Evolutionary conservation across 106 monocot genomes (phyloP).

Genomic region (Iris macrosiphon): DNA sequence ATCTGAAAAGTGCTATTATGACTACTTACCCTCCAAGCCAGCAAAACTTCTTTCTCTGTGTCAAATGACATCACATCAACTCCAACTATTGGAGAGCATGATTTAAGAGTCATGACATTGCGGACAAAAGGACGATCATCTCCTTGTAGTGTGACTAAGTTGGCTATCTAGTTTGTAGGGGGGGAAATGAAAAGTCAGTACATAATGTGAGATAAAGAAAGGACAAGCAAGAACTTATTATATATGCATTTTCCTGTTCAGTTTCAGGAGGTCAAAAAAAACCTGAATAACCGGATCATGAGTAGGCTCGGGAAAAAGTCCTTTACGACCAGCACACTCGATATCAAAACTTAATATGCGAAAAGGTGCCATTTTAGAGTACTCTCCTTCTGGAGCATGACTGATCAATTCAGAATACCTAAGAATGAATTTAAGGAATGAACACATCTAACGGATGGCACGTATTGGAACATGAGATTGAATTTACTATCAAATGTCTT

Average conservation of each 20-base stretch:
- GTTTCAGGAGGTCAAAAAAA: slow-evolving; percentile 8
- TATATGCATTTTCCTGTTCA: slow-evolving; percentile 1
- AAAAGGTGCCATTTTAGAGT: slow-evolving; percentile 98
- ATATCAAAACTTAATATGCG: slow-evolving; percentile 99
- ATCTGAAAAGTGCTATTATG: background rate
- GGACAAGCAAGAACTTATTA: background rate
- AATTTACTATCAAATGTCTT: background rate
- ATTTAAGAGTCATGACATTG: slow-evolving; percentile 97
- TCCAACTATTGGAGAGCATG: slow-evolving; percentile 92
- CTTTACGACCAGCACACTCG: slow-evolving; percentile 99
- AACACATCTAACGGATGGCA: slow-evolving; percentile 7
- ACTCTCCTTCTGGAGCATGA: slow-evolving; percentile 88
- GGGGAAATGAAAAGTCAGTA: background rate
- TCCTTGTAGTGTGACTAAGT: slow-evolving; percentile 93
- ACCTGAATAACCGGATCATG: slow-evolving; percentile 99
- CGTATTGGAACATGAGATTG: background rate
- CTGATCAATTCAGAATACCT: slow-evolving; percentile 93
- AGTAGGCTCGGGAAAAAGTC: slow-evolving; percentile 88
- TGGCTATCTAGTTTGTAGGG: slow-evolving; percentile 72
- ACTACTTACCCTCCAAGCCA: slow-evolving; percentile 90
- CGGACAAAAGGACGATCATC: slow-evolving; percentile 67
- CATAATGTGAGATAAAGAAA: background rate
- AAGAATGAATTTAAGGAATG: slow-evolving; percentile 28
- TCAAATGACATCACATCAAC: slow-evolving; percentile 98
- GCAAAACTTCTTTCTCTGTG: slow-evolving; percentile 74